Evolutionary conservation across 1,284 basidiomycete species (phyloP), one percentile per base, ranked within the genome.

Genomic region (Trichosporon faecale): DNA sequence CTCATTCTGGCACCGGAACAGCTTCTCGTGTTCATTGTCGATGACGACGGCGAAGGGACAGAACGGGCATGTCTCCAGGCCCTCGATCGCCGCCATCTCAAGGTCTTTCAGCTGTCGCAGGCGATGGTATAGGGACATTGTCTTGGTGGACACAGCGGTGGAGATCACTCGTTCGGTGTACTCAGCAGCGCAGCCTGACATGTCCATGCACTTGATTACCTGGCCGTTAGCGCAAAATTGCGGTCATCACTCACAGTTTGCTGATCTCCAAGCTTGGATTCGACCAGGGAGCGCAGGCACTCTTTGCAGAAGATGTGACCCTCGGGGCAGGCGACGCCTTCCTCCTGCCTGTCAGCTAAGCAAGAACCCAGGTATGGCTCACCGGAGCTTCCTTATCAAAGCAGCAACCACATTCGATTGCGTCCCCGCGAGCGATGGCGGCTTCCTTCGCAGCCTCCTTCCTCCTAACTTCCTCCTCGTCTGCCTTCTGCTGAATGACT

Each of bases 271-370:
- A 85, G 75, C 63, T 80, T 80, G 33, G 73, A 81, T 65, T 85
- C 84, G 11, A 81, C 82, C 52, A 81, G 75, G 7, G 70, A 67
- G 16, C 79, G 85, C 76, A 90, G 85, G 78, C 91, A 92, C 0
- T 83, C 79, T 23, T 78, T 84, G 78, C 91, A 92, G 81, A 92
- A 92, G 3, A 91, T 85, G 78, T 92, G 91, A 0, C 91, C 89
- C 65, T 94, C 92, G 0, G 90, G 88, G 75, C 94, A 95, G 81
- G 94, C 91, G 2, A 91, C 86, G 88, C 94, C 91, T 74, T 91
- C 88, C 64, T 88, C 87, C 92, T 94, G 76, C 68, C 37, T 27
- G 33, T 68, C 74, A 68, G 55, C 27, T 18, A 27, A 6, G 52
- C 35, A 14, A 64, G 84, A n/a, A n/a, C n/a, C n/a, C n/a, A n/a